A percentile compares a stretch with the other conserved stretches of the same genome.
phyloP scores from a whole-genome alignment of 208 protist species.

The Hexamita inflata region DNA sequence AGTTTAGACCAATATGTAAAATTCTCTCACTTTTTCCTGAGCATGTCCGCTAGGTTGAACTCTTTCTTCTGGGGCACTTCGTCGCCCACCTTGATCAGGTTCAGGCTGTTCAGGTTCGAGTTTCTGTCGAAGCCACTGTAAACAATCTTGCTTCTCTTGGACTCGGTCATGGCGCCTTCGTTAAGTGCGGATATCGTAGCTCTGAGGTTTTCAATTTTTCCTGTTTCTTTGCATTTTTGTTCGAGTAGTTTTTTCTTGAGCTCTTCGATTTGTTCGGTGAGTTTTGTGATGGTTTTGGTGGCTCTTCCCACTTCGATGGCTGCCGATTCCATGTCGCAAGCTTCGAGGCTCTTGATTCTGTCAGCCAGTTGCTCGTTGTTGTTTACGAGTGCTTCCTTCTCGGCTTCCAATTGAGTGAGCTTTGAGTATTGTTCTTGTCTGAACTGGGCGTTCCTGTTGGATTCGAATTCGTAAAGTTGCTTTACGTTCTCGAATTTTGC shows the following conservation, averaged over 20 bases:
- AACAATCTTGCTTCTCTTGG: no score
- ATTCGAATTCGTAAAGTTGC: neutral
- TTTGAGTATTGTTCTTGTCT: neutral
- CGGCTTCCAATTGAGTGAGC: neutral
- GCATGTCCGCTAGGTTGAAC: no score
- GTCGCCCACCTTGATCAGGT: no score
- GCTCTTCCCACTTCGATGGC: neutral
- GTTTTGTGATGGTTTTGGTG: neutral
- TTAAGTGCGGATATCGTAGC: neutral
- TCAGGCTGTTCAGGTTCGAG: no score
- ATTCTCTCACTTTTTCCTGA: no score
- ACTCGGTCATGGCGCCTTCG: no score
- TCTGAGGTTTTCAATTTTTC: neutral
- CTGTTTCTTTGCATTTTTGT: neutral
- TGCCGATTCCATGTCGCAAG: neutral
- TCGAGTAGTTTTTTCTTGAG: neutral
- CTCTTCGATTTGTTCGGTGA: neutral
- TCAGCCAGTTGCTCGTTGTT: neutral
- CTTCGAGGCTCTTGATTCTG: neutral
- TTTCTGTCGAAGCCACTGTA: no score
- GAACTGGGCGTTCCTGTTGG: neutral
- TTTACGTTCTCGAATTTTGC: neutral
- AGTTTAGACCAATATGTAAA: no score
- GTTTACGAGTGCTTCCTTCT: neutral
- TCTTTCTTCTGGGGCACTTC: no score